Evolutionary conservation across 75 land plant species (phyloP).

Genomic region (Adiantum capillusveneris): DNA sequence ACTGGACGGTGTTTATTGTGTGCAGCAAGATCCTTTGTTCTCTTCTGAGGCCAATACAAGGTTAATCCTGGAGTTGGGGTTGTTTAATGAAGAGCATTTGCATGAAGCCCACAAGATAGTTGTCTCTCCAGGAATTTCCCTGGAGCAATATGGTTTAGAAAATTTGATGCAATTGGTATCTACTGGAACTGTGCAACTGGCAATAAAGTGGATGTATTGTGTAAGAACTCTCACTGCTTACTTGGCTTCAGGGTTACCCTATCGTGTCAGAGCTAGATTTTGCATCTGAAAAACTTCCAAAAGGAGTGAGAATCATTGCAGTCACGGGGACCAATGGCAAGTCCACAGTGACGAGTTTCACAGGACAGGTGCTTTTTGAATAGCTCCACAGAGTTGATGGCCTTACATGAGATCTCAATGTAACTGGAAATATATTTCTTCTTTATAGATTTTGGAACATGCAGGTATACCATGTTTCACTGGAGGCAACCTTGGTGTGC

Average conservation of each 20-base stretch:
- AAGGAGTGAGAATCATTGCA: constrained; percentile 37
- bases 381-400: too few species aligned
- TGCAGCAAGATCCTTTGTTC: constrained; percentile 20
- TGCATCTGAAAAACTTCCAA: constrained; percentile 55
- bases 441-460: constrained; percentile 34
- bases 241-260: constrained; percentile 31
- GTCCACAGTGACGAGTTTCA: constrained; percentile 54
- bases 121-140: constrained; percentile 63
- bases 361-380: constrained; percentile 47
- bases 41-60: constrained; percentile 3
- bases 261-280: constrained; percentile 62
- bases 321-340: constrained; percentile 75
- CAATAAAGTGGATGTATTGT: too few species aligned
- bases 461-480: constrained; percentile 46
- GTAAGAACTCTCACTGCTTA: too few species aligned
- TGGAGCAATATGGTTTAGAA: constrained; percentile 29
- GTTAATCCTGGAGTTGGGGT: constrained; percentile 29
- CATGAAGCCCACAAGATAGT: constrained; percentile 38
- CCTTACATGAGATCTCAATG: too few species aligned
- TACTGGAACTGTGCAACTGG: too few species aligned
- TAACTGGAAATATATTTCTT: too few species aligned
- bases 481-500: constrained; percentile 67
- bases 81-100: constrained; percentile 23
- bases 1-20: too few species aligned
- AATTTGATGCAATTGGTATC: constrained; percentile 44